Conservation (phyloP, 2,329 filamentous ascomycete species). For the Cladosporium halotolerans region DNA sequence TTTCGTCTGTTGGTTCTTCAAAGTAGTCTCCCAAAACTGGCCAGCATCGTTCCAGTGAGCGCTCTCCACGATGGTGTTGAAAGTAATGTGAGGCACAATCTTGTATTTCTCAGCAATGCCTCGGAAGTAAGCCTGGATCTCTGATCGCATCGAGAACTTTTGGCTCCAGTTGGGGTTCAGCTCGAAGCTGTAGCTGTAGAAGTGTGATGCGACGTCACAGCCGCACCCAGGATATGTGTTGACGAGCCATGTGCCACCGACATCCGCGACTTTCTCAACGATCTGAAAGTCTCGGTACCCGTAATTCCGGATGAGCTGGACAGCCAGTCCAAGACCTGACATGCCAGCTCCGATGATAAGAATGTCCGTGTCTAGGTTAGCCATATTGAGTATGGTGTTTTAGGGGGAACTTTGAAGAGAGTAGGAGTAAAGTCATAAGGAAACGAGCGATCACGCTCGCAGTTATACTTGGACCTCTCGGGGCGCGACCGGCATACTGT, state of each 20-base stretch:
- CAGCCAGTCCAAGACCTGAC: slow-evolving; percentile 42
- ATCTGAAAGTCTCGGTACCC: slow-evolving; percentile 36
- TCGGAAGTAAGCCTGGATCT: slow-evolving; percentile 40
- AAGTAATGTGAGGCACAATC: slow-evolving; percentile 21
- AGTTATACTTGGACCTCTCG: not conserved
- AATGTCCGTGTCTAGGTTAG: slow-evolving; percentile 40
- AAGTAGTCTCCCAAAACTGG: slow-evolving; percentile 23
- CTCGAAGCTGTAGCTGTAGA: slow-evolving; percentile 38
- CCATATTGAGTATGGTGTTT: slow-evolving; percentile 9
- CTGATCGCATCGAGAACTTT: slow-evolving; percentile 35
- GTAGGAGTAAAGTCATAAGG: not conserved
- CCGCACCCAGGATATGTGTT: slow-evolving; percentile 39
- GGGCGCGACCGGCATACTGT: not conserved
- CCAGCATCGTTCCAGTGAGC: slow-evolving; percentile 24
- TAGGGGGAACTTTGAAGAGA: too few species aligned
- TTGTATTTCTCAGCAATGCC: slow-evolving; percentile 34
- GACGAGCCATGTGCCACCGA: slow-evolving; percentile 38
- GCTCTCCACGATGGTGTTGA: slow-evolving; percentile 19
- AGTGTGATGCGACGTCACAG: slow-evolving; percentile 36
- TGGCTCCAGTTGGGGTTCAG: slow-evolving; percentile 39
- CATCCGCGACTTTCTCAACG: slow-evolving; percentile 37
- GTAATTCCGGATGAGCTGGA: slow-evolving; percentile 39
- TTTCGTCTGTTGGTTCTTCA: slow-evolving; percentile 21
- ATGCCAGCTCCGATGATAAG: slow-evolving; percentile 48
- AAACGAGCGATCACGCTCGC: not conserved